phyloP scores from a whole-genome alignment of 306 rosid genomes.

The Trifolium pratense region DNA sequence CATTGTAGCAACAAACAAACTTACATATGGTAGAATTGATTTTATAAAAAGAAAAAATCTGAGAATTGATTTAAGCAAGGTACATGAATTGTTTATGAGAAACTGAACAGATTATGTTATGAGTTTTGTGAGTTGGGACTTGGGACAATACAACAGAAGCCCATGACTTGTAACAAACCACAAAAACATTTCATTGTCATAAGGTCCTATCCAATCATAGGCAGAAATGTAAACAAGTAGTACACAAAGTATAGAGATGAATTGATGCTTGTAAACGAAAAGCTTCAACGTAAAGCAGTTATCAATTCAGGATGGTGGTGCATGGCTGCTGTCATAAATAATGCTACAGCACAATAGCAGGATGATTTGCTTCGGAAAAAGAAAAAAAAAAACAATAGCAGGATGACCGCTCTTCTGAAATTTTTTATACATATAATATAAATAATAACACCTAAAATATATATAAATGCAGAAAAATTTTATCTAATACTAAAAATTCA shows the following conservation, averaged over 20 bases:
- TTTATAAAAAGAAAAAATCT: neutral
- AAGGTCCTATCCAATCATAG: conserved; percentile 2
- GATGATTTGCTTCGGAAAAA: neutral
- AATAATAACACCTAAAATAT: neutral
- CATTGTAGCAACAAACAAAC: conserved; percentile 15
- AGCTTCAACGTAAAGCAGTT: neutral
- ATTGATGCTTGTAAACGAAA: neutral
- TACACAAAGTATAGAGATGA: neutral
- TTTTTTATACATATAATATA: neutral
- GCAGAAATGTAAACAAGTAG: neutral
- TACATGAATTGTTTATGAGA: neutral
- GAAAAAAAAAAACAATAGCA: too few relatives aligned
- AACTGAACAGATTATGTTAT: neutral
- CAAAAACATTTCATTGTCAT: neutral
- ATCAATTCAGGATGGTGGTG: neutral
- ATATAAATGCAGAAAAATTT: neutral
- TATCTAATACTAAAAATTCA: neutral
- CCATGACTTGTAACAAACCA: neutral
- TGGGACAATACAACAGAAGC: neutral
- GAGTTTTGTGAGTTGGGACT: neutral
- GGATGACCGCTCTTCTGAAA: neutral
- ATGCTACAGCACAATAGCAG: neutral
- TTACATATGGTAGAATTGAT: neutral
- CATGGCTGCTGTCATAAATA: neutral
- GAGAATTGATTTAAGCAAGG: neutral